Evolutionary conservation across 1,284 basidiomycete species (phyloP), one percentile per base, ranked within the genome.

Genomic region (Ganoderma boninense): DNA sequence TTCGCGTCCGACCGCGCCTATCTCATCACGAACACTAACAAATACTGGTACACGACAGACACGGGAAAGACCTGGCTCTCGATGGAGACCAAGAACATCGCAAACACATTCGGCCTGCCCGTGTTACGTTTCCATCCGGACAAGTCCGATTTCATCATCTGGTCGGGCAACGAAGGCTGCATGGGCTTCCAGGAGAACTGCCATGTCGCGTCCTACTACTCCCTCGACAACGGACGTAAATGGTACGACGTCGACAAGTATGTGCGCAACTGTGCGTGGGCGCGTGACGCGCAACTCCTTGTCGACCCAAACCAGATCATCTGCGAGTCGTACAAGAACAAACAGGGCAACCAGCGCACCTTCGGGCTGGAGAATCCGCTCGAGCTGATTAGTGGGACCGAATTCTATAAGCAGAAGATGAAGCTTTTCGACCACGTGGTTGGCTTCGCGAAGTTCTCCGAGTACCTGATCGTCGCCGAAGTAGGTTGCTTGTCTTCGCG

Each of bases 381-480:
- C 63, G 88, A 97, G 80, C 84, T 99, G 63, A 87, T 98, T 43
- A 88, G 90, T 8, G 97, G 98, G 1, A 82, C 86, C 16, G 87
- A 92, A 68, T 98, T 91, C 83, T 99, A 92, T 81, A 77, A 76
- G 60, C 88, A 87, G 73, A 93, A 90, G 84, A 89, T 85, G 72
- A 92, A 88, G 77, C 80, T 99, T 38, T 99, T 99, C 78, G 89
- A 95, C 63, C 86, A 91, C 56, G 91, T 99, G 66, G 95, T 97
- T 73, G 97, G 97, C 2, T 98, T 97, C 83, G 93, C 98, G 0
- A 97, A 97, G 79, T 99, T 99, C 82, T 95, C 95, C 4, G 95
- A 99, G 84, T 99, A 93, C 80, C 86, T 99, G 77, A 90, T 99
- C 54, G 97, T 98, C 29, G 97, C 97, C 18, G 92, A 97, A 87